These are phyloP conservation scores for Basidioascus undulatus DNA, from an alignment of 768 basidiomycete species.

Conservation along the genomic window DNA sequence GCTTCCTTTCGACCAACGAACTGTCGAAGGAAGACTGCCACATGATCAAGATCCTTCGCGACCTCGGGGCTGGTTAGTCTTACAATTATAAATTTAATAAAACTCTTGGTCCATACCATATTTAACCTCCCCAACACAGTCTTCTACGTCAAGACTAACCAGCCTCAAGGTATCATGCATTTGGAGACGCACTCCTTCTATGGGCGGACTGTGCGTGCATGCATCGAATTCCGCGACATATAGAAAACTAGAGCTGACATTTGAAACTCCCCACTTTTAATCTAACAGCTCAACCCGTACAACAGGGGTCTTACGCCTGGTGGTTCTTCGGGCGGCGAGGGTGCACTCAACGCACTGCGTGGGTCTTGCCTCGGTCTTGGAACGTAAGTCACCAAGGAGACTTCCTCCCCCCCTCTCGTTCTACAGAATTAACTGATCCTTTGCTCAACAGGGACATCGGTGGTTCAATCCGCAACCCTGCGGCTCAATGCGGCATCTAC, in stretches of 20 bases:
- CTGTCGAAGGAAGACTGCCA: background rate
- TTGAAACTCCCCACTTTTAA: background rate
- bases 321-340: background rate
- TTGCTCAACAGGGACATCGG: background rate
- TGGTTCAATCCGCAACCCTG: background rate
- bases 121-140: too few relatives aligned
- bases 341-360: background rate
- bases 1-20: background rate
- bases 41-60: background rate
- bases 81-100: too few relatives aligned
- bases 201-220: slow-evolving; percentile 6
- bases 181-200: slow-evolving; percentile 3
- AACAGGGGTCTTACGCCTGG: background rate
- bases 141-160: slow-evolving; percentile 1
- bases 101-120: too few relatives aligned
- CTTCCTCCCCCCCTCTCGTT: background rate
- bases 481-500: background rate
- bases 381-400: background rate
- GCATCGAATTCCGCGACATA: too few relatives aligned
- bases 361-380: background rate
- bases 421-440: too few relatives aligned
- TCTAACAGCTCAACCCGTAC: background rate
- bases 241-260: too few relatives aligned
- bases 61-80: background rate
- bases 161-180: slow-evolving; percentile 1